These are phyloP conservation scores for Zygosaccharomyces sapae DNA, from an alignment of 1,139 yeast genomes.

Conservation along the genomic window DNA sequence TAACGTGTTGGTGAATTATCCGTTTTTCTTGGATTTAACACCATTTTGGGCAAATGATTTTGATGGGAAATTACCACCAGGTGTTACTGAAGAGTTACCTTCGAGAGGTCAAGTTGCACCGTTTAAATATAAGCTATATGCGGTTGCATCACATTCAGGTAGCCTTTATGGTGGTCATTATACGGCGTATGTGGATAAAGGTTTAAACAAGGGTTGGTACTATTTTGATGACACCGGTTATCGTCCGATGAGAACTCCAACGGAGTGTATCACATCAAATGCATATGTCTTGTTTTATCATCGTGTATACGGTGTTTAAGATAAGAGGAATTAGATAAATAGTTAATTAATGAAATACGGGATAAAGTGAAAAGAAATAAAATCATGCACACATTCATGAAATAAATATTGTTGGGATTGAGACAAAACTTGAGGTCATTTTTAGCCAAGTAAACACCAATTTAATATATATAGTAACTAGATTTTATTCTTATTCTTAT, in stretches of 20 bases:
- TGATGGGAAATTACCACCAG: conserved; percentile 39
- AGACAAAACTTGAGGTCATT: too few species aligned
- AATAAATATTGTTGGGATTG: neutral
- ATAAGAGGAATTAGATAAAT: conserved; percentile 1
- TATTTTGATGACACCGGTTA: conserved; percentile 35
- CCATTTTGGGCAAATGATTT: conserved; percentile 66
- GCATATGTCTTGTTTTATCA: conserved; percentile 75
- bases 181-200: conserved; percentile 75
- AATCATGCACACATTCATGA: neutral
- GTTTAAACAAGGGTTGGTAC: conserved; percentile 42
- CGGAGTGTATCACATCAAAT: conserved; percentile 41
- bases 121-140: conserved; percentile 70
- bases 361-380: neutral
- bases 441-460: conserved; percentile 2
- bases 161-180: conserved; percentile 85
- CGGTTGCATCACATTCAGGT: conserved; percentile 88
- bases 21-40: conserved; percentile 60
- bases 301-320: conserved; percentile 24
- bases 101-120: conserved; percentile 75
- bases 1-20: conserved; percentile 38
- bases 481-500: neutral
- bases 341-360: neutral
- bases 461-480: conserved; percentile 3
- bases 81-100: conserved; percentile 47
- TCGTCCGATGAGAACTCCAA: conserved; percentile 28